Evolutionary conservation across 2,329 filamentous ascomycete species (phyloP).

Genomic region (Nemania sp.): DNA sequence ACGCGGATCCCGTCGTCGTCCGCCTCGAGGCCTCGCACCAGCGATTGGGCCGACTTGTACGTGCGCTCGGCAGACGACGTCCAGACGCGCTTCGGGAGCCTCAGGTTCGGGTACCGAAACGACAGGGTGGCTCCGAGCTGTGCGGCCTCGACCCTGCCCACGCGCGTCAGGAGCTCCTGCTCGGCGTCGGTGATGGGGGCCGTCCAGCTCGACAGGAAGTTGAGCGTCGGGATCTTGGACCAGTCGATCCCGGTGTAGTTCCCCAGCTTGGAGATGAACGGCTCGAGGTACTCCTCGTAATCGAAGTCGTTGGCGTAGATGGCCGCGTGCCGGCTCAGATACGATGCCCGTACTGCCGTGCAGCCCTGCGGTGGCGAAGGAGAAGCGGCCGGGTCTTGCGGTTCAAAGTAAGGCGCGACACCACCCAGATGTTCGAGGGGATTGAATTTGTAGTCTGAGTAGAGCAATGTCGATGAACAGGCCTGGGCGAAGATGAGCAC

Average conservation of each 20-base stretch:
- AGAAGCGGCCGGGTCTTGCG: slow-evolving; percentile 52
- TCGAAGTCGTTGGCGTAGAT: slow-evolving; percentile 66
- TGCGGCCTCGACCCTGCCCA: slow-evolving; percentile 64
- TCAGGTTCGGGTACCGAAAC: slow-evolving; percentile 61
- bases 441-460: slow-evolving; percentile 56
- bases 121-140: slow-evolving; percentile 62
- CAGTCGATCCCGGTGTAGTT: slow-evolving; percentile 62
- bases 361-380: slow-evolving; percentile 55
- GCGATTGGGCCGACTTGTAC: slow-evolving; percentile 59
- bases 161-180: slow-evolving; percentile 62
- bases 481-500: slow-evolving; percentile 1
- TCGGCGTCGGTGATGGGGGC: slow-evolving; percentile 61
- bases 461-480: slow-evolving; percentile 38
- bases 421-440: slow-evolving; percentile 59
- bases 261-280: slow-evolving; percentile 60
- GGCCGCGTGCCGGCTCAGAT: slow-evolving; percentile 62
- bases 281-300: slow-evolving; percentile 60
- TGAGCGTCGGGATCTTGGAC: slow-evolving; percentile 57
- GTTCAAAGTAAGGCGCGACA: slow-evolving; percentile 62
- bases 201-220: slow-evolving; percentile 61
- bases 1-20: slow-evolving; percentile 59
- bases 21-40: slow-evolving; percentile 60
- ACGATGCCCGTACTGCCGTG: slow-evolving; percentile 55
- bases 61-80: slow-evolving; percentile 67
- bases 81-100: slow-evolving; percentile 61